A percentile compares a stretch with the other conserved stretches of the same genome.
phyloP scores from a whole-genome alignment of 192 early-diverging fungal species.

The Podila epigama region DNA sequence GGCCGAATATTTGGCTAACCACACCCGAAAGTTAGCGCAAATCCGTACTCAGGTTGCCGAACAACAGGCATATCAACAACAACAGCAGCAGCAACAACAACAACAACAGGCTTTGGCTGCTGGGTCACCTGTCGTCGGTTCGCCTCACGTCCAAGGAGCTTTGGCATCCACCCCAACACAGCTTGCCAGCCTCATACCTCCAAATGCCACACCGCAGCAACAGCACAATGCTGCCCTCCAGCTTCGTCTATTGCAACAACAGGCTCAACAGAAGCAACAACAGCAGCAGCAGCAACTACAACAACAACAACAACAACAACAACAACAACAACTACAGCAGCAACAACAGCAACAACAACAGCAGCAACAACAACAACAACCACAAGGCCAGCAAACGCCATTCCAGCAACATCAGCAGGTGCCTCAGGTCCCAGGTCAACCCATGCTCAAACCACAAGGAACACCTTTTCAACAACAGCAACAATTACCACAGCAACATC shows the following conservation, averaged over 20 bases:
- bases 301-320: background rate
- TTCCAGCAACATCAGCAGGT: background rate
- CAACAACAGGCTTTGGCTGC: constrained; percentile 4
- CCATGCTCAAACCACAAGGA: constrained; percentile 3
- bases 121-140: constrained; percentile 31
- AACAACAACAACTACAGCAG: background rate
- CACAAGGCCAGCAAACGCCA: background rate
- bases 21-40: constrained; percentile 34
- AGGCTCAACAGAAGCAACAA: constrained; percentile 10
- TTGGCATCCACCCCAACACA: constrained; percentile 28
- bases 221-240: background rate
- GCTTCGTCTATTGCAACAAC: constrained; percentile 5
- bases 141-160: constrained; percentile 30
- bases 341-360: constrained; percentile 8
- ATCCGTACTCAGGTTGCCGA: constrained; percentile 27
- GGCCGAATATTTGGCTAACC: constrained; percentile 24
- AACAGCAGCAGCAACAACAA: too few species aligned
- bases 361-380: constrained; percentile 14
- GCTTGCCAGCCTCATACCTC: constrained; percentile 5
- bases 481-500: constrained; percentile 4
- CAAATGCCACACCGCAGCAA: constrained; percentile 18
- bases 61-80: too few species aligned
- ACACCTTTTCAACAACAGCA: background rate
- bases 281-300: constrained; percentile 12
- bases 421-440: background rate